Conservation (phyloP, 176 grass and related monocot species). For the Elaeis guineensis region DNA sequence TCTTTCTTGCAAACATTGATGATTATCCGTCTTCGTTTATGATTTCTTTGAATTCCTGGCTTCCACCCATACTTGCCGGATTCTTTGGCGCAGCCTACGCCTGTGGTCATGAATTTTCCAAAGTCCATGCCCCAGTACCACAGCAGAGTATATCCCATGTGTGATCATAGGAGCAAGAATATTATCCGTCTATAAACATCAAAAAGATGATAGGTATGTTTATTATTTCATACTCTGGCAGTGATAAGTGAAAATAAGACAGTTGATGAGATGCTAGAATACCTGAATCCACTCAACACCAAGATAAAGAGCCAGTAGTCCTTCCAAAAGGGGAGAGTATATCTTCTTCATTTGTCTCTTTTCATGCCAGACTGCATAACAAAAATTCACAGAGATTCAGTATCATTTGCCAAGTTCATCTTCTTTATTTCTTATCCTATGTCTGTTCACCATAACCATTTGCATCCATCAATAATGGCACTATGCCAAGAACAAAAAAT, state of each 20-base stretch:
- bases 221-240: too few species aligned
- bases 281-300: constrained; percentile 68
- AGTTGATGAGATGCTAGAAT: background rate
- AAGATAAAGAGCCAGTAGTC: constrained; percentile 83
- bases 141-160: constrained; percentile 91
- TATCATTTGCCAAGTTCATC: too few species aligned
- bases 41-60: constrained; percentile 14
- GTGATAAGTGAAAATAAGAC: too few species aligned
- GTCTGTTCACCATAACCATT: too few species aligned
- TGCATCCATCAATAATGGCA: too few species aligned
- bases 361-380: constrained; percentile 26
- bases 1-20: too few species aligned
- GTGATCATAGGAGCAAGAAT: constrained; percentile 91
- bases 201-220: background rate
- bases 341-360: constrained; percentile 95
- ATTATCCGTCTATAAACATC: constrained; percentile 56
- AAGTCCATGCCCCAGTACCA: constrained; percentile 80
- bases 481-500: too few species aligned
- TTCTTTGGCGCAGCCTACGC: constrained; percentile 53
- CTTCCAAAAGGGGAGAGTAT: constrained; percentile 95
- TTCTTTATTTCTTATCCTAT: too few species aligned
- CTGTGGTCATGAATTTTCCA: constrained; percentile 93
- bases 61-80: constrained; percentile 51
- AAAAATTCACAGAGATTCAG: too few species aligned
- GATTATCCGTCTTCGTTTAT: background rate